These are phyloP conservation scores for Phaeomoniella chlamydospora DNA, from an alignment of 2,329 filamentous ascomycete genomes.

Conservation along the genomic window DNA sequence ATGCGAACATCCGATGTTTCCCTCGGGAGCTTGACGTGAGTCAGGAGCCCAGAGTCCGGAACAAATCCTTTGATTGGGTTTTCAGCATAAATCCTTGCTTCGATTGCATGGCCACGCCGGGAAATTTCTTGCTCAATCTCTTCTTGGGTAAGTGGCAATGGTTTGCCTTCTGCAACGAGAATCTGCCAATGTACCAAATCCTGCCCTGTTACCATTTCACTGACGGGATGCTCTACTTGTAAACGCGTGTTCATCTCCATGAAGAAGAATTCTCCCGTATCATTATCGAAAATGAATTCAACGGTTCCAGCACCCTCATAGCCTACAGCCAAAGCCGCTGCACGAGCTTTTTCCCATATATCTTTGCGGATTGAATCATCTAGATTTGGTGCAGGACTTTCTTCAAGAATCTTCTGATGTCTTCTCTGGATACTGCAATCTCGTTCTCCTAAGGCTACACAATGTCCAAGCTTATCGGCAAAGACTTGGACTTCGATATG, in stretches of 20 bases:
- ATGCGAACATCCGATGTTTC: constrained; percentile 64
- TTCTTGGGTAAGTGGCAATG: constrained; percentile 49
- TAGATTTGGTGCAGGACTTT: constrained; percentile 50
- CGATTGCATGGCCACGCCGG: constrained; percentile 71
- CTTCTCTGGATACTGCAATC: constrained; percentile 53
- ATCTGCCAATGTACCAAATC: constrained; percentile 95
- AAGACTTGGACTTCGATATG: constrained; percentile 57
- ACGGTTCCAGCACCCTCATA: constrained; percentile 55
- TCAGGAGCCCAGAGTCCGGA: constrained; percentile 77
- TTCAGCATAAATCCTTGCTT: constrained; percentile 93
- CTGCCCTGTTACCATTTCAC: constrained; percentile 60
- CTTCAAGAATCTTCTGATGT: constrained; percentile 53
- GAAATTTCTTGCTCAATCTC: constrained; percentile 57
- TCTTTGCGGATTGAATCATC: constrained; percentile 45
- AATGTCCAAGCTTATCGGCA: constrained; percentile 50
- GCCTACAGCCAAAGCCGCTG: constrained; percentile 47
- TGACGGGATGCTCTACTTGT: constrained; percentile 95
- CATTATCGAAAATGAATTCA: constrained; percentile 57
- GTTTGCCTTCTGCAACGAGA: constrained; percentile 60
- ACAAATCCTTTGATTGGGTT: constrained; percentile 85
- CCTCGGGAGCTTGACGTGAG: constrained; percentile 65
- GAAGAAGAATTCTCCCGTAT: constrained; percentile 51
- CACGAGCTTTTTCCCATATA: constrained; percentile 49
- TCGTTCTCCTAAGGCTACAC: constrained; percentile 48
- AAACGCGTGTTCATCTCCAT: constrained; percentile 69